These are phyloP conservation scores for Lactarius pseudohatsudake DNA, from an alignment of 768 basidiomycete genomes.

Conservation along the genomic window DNA sequence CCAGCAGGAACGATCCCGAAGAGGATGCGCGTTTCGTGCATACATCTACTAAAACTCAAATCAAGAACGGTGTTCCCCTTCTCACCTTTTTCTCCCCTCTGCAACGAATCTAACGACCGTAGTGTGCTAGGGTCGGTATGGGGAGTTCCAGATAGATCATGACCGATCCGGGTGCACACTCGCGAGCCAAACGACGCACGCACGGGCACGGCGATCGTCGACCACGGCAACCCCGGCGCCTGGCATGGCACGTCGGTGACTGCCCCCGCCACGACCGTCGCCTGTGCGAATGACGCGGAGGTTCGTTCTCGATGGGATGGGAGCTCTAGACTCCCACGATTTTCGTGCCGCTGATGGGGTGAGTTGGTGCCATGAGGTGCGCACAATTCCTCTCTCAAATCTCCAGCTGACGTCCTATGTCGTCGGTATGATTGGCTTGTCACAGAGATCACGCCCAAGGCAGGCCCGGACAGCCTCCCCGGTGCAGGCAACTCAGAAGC, in stretches of 20 bases:
- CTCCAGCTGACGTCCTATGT: too few species aligned
- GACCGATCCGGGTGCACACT: constrained; percentile 87
- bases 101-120: too few species aligned
- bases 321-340: constrained; percentile 67
- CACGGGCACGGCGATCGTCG: constrained; percentile 67
- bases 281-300: constrained; percentile 54
- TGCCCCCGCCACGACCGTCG: constrained; percentile 31
- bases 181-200: too few species aligned
- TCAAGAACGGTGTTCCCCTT: constrained; percentile 59
- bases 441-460: constrained; percentile 62
- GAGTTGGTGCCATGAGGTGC: constrained; percentile 79
- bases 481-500: constrained; percentile 28
- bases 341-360: constrained; percentile 81
- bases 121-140: constrained; percentile 50
- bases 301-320: constrained; percentile 52
- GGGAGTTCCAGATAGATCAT: constrained; percentile 69
- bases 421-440: too few species aligned
- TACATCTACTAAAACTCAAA: constrained; percentile 78
- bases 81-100: neutral
- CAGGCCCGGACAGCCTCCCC: constrained; percentile 7
- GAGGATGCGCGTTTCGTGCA: constrained; percentile 81
- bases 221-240: constrained; percentile 77
- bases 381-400: constrained; percentile 34
- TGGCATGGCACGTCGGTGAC: constrained; percentile 75
- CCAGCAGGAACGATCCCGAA: too few species aligned